Percentiles rank a stretch among this genome's conserved stretches.
Evolutionary conservation across 148 eudicot genomes (phyloP).

Genomic region (Rhododendron henanense): DNA sequence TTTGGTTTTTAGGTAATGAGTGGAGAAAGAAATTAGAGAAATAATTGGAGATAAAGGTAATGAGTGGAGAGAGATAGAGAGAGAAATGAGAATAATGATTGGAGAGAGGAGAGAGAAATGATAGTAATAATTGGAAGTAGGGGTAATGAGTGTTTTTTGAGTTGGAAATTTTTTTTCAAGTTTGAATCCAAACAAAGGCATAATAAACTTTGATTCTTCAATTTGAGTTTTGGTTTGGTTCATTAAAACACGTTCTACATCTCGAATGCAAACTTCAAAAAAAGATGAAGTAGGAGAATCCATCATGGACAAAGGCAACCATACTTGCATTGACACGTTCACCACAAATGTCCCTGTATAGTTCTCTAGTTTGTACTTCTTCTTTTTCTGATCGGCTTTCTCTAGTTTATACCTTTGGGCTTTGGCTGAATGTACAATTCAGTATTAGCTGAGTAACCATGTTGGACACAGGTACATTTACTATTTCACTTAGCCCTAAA

Average conservation of each 20-base stretch:
- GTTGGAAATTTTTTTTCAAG: too few relatives aligned
- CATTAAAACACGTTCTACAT: background rate
- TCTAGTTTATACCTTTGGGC: background rate
- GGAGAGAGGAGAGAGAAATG: too few relatives aligned
- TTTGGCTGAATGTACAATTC: background rate
- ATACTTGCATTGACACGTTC: background rate
- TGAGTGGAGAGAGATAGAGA: too few relatives aligned
- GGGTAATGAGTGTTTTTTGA: too few relatives aligned
- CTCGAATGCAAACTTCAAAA: background rate
- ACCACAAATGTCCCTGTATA: background rate
- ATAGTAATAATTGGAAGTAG: too few relatives aligned
- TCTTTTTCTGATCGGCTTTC: background rate
- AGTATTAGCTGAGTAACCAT: background rate
- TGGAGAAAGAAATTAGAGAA: too few relatives aligned
- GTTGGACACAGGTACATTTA: background rate
- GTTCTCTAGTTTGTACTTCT: background rate
- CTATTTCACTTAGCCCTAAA: background rate
- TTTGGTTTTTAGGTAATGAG: too few relatives aligned
- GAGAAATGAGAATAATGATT: too few relatives aligned
- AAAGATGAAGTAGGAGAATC: background rate
- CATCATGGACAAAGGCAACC: background rate
- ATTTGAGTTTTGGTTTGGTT: background rate
- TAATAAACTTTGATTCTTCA: background rate
- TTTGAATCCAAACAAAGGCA: too few relatives aligned
- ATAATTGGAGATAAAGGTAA: too few relatives aligned